Evolutionary conservation across 2,329 filamentous ascomycete species (phyloP), one percentile per base, ranked within the genome.

Genomic region (Lachnellula hyalina): DNA sequence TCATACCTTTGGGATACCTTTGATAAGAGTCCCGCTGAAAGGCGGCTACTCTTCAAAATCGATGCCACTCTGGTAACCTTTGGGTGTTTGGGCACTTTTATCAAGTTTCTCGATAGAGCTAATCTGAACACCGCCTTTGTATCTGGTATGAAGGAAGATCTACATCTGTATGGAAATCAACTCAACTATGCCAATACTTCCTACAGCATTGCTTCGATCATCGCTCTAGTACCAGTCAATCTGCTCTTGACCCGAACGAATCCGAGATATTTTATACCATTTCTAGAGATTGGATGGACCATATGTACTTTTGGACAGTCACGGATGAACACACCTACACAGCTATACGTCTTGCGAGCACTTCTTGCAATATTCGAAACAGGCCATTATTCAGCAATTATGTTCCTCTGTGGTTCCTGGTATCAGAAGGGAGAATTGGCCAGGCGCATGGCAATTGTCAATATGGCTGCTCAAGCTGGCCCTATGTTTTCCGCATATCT

Each of bases 401-500:
- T 80, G 46, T 74, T 77, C 46, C 74, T 80, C 21, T 72, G 84
- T 6, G 80, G 78, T 0, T 80, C 74, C 0, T 85, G 81, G 81
- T 85, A 85, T 63, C 78, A 79, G 56, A 77, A 75, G 48, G 74
- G 75, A 12, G 82, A 85, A 61, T 75, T 83, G 42, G 76, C 77
- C 0, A 80, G 80, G 49, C 75, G 82, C 2, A 80, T 81, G 45
- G 78, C 74, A 7, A 67, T 84, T 1, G 84, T 81, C 60, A 79
- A 82, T 57, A 78, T 80, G n/a, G 79, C 77, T 1, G 79, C 79
- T 0, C 77, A 83, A 2, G 63, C 83, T 0, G 72, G 72, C 15
- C 36, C 52, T 5, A 51, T 56, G 34, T 56, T 59, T 41, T 28
- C 48, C 15, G 54, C 49, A 67, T 58, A 60, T n/a, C 40, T 56